Percentiles rank a stretch among this genome's conserved stretches.
These are phyloP conservation scores for Arxiozyma heterogenica DNA, from an alignment of 1,139 yeast genomes.

Conservation along the genomic window DNA sequence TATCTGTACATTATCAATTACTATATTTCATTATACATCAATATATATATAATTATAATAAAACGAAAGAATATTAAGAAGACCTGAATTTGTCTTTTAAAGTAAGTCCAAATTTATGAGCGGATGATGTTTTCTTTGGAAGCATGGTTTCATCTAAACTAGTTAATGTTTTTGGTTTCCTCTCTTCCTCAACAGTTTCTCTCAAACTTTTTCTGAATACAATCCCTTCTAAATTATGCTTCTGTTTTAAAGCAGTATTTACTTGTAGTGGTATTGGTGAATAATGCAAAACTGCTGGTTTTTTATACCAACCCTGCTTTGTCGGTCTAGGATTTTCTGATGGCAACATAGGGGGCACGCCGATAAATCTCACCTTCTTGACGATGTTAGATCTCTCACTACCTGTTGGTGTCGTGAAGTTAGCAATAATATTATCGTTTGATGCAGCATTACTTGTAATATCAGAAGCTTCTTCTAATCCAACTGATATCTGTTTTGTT, in stretches of 20 bases:
- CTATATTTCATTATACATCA: too few relatives aligned
- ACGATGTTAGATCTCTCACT: not conserved
- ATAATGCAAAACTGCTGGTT: constrained; percentile 30
- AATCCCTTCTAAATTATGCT: constrained; percentile 28
- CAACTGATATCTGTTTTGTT: not conserved
- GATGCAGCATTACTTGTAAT: not conserved
- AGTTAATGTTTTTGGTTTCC: constrained; percentile 8
- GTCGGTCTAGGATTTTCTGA: constrained; percentile 28
- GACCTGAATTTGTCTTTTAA: constrained; percentile 1
- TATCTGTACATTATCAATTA: not conserved
- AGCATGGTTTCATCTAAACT: constrained; percentile 11
- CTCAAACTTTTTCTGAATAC: constrained; percentile 27
- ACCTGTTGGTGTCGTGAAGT: not conserved
- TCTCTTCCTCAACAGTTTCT: constrained; percentile 8
- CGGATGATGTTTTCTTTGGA: constrained; percentile 12
- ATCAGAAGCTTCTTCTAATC: not conserved
- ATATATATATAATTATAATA: not conserved
- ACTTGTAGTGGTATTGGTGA: constrained; percentile 29
- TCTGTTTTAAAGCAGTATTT: constrained; percentile 14
- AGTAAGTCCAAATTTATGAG: constrained; percentile 9
- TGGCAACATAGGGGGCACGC: constrained; percentile 30
- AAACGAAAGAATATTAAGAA: not conserved
- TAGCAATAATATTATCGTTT: too few relatives aligned
- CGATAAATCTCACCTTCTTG: constrained; percentile 29
- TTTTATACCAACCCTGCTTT: constrained; percentile 31